These are phyloP conservation scores for Durio zibethinus DNA, from an alignment of 345 rosid genomes.

Conservation along the genomic window DNA sequence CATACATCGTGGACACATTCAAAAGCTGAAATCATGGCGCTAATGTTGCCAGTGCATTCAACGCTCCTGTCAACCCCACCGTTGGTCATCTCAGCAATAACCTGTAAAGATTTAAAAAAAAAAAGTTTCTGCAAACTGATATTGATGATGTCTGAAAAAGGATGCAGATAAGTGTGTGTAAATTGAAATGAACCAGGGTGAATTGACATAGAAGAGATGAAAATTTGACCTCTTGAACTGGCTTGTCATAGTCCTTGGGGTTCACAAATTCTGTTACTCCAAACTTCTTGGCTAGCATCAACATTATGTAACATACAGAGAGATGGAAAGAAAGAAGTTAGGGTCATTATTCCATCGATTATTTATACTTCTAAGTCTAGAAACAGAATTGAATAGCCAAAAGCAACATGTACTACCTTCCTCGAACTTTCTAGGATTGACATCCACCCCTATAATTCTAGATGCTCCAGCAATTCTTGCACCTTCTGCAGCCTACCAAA, in stretches of 20 bases:
- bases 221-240: slow-evolving; percentile 34
- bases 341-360: neutral
- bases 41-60: too few relatives aligned
- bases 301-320: neutral
- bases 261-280: slow-evolving; percentile 40
- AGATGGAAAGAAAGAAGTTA: neutral
- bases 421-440: slow-evolving; percentile 31
- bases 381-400: neutral
- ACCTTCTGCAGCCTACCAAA: slow-evolving; percentile 39
- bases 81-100: too few relatives aligned
- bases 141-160: neutral
- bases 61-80: too few relatives aligned
- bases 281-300: slow-evolving; percentile 33
- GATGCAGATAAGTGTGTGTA: too few relatives aligned
- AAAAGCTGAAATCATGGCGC: too few relatives aligned
- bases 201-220: neutral
- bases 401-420: slow-evolving; percentile 20
- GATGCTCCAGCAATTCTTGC: slow-evolving; percentile 45
- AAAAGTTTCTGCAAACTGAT: too few relatives aligned
- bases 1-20: too few relatives aligned
- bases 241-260: slow-evolving; percentile 33
- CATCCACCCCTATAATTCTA: slow-evolving; percentile 41
- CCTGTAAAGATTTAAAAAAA: too few relatives aligned
- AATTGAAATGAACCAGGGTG: too few relatives aligned
- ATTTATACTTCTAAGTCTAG: too few relatives aligned